Evolutionary conservation across 1,284 basidiomycete genomes (phyloP), one percentile per base, ranked within the genome.

Genomic region (Naganishia albida): DNA sequence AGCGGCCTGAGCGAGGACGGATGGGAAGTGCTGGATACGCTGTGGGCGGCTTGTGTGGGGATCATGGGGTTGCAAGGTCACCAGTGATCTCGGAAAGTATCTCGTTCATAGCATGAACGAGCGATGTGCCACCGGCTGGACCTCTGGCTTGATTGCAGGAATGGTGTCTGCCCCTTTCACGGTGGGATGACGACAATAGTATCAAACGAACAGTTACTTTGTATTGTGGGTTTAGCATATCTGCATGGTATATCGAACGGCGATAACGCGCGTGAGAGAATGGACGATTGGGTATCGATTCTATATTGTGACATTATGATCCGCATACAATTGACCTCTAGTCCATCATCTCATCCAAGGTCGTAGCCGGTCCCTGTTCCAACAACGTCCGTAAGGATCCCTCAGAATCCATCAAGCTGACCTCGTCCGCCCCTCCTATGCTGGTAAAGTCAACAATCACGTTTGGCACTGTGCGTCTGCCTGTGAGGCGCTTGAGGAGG

Each of bases 381-480:
- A 63, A 18, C 49, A 63, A 26, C 50, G 39, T 53, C 25, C 60
- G 52, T 18, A 66, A 25, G 8, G 51, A 62, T 42, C 79, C 79
- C 71, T 80, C 79, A 25, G 72, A 67, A 49, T 77, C 73, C 7
- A 77, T 66, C 16, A 79, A 68, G 28, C 71, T 70, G 20, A 79
- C 60, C 40, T 80, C 79, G 69, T 80, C 79, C 0, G 75, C 73
- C 12, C 79, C 79, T 25, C 79, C 79, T 44, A 79, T 63, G 13
- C 76, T 73, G 23, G 63, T 62, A 62, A 77, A 79, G 63, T 75
- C 74, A 67, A 79, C 67, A 3, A 80, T 55, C 66, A 80, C 68
- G 71, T 80, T 80, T 52, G 79, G 79, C n/a, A 80, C 78, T 1
- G 79, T 80, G 3, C 75, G 69, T 7, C 79, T 72, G 26, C 72